Percentiles rank a stretch among this genome's conserved stretches.
Conservation (phyloP, 176 grass and related monocot genomes). For the Bothriochloa decipiens region DNA sequence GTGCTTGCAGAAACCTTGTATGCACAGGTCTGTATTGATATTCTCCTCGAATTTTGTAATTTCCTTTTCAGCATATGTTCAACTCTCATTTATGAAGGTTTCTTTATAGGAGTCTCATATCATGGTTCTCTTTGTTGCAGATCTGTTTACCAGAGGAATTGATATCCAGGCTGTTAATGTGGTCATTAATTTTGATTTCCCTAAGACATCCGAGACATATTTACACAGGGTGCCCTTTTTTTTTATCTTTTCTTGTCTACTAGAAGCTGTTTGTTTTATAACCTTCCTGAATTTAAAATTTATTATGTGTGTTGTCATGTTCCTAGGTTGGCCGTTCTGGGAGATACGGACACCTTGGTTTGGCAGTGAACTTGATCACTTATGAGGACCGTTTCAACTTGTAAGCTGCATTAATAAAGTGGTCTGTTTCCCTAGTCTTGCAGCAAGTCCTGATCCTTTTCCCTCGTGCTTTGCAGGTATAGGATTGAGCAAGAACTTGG, state of each 20-base stretch:
- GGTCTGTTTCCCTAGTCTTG: neutral
- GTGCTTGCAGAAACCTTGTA: slow-evolving; percentile 94
- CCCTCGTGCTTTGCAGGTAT: slow-evolving; percentile 47
- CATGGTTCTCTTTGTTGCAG: slow-evolving; percentile 52
- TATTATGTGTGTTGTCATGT: neutral
- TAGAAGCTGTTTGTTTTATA: neutral
- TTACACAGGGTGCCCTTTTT: slow-evolving; percentile 76
- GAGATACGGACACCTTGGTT: slow-evolving; percentile 76
- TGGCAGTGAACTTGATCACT: slow-evolving; percentile 75
- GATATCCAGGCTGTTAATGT: slow-evolving; percentile 98
- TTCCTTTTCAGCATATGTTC: neutral
- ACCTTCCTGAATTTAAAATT: slow-evolving; percentile 16
- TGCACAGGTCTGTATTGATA: slow-evolving; percentile 64
- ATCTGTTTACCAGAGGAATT: slow-evolving; percentile 97
- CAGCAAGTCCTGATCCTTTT: slow-evolving; percentile 9
- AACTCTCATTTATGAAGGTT: neutral
- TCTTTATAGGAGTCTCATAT: neutral
- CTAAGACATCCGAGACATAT: slow-evolving; percentile 88
- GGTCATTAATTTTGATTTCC: slow-evolving; percentile 97
- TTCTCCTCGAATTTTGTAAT: neutral
- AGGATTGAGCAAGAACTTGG: slow-evolving; percentile 83
- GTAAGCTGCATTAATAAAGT: slow-evolving; percentile 40
- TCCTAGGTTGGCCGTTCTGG: slow-evolving; percentile 75
- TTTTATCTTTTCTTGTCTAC: neutral
- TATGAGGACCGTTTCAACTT: slow-evolving; percentile 80